These are phyloP conservation scores for Pythium myriotylum DNA, from an alignment of 352 stramenopile species.

Conservation along the genomic window DNA sequence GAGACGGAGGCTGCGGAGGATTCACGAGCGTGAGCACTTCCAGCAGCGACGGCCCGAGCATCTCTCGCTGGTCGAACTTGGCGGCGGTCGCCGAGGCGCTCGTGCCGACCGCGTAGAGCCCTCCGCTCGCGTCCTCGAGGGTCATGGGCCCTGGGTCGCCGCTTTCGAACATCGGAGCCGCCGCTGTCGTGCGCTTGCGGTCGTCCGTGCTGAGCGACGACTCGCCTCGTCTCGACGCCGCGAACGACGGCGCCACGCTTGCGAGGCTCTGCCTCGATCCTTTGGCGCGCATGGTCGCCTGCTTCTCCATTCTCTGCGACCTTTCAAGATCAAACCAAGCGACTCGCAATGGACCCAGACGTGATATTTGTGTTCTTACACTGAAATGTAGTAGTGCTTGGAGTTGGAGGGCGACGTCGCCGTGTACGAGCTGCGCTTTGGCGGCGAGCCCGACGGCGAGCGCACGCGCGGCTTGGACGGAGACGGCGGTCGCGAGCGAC, in stretches of 20 bases:
- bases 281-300: conserved; percentile 9
- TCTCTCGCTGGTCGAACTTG: conserved; percentile 46
- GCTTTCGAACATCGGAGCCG: neutral
- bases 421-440: conserved; percentile 8
- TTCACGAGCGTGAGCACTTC: conserved; percentile 49
- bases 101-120: neutral
- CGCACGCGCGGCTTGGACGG: conserved; percentile 18
- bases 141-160: neutral
- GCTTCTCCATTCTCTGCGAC: conserved; percentile 24
- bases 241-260: conserved; percentile 5
- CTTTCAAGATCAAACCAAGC: conserved; percentile 5
- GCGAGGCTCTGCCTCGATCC: conserved; percentile 16
- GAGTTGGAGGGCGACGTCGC: neutral
- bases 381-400: conserved; percentile 21
- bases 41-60: conserved; percentile 51
- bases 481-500: conserved; percentile 15
- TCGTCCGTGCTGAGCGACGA: conserved; percentile 6
- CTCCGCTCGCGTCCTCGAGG: neutral
- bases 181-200: conserved; percentile 1
- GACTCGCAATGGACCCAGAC: too few relatives aligned
- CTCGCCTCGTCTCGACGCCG: conserved; percentile 8
- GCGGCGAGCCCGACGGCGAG: conserved; percentile 24
- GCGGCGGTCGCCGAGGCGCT: neutral
- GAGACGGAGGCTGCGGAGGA: conserved; percentile 35
- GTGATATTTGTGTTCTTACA: conserved; percentile 1